Evolutionary conservation across 495 filamentous ascomycete species (phyloP).

Genomic region (Ascodesmis nigricans): DNA sequence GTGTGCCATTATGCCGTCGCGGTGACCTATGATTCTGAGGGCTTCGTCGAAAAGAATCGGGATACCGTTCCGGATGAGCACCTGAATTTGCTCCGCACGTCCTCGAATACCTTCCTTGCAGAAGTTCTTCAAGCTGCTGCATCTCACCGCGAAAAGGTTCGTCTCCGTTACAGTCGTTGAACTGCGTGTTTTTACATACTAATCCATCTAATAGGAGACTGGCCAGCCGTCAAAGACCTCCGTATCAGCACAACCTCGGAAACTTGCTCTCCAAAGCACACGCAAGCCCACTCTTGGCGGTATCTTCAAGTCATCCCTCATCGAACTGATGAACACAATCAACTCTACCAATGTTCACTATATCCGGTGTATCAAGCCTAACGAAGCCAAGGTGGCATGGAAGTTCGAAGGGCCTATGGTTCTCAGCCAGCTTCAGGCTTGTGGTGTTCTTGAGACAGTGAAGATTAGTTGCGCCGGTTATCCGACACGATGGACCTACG

Average conservation of each 20-base stretch:
- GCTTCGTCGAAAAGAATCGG: conserved; percentile 98
- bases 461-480: conserved; percentile 96
- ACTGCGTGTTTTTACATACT: neutral
- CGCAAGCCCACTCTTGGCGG: conserved; percentile 93
- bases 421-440: conserved; percentile 85
- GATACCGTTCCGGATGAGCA: conserved; percentile 98
- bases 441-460: conserved; percentile 96
- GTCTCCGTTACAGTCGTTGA: too few species aligned
- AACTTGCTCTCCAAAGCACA: conserved; percentile 32
- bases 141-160: conserved; percentile 75
- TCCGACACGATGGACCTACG: conserved; percentile 95
- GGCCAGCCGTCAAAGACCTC: conserved; percentile 3
- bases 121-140: conserved; percentile 72
- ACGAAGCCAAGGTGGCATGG: conserved; percentile 92
- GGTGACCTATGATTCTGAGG: conserved; percentile 98
- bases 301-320: conserved; percentile 95
- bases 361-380: conserved; percentile 98
- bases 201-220: conserved; percentile 5
- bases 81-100: conserved; percentile 68
- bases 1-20: conserved; percentile 98
- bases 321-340: conserved; percentile 95
- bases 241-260: conserved; percentile 3
- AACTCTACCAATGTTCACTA: conserved; percentile 97
- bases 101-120: conserved; percentile 65
- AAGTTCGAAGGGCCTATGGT: conserved; percentile 99